Evolutionary conservation across 352 stramenopile genomes (phyloP).

Genomic region (Peronospora belbahrii): DNA sequence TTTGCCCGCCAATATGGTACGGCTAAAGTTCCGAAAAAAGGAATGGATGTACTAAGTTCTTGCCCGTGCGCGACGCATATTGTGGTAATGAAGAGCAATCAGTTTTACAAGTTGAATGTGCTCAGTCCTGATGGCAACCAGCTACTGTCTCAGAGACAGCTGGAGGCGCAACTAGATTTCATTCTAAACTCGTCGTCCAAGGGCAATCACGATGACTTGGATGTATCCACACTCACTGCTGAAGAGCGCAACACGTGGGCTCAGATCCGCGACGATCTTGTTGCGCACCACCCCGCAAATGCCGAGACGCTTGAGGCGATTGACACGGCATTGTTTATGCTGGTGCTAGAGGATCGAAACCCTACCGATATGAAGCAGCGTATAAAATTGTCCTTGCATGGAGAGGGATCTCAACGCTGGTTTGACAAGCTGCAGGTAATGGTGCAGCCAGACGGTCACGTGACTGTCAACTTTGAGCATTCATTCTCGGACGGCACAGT

Average conservation of each 20-base stretch:
- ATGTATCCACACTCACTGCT: slow-evolving; percentile 72
- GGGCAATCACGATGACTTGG: slow-evolving; percentile 41
- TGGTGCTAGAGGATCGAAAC: slow-evolving; percentile 80
- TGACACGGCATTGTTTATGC: slow-evolving; percentile 86
- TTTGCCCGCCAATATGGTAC: slow-evolving; percentile 86
- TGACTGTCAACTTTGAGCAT: slow-evolving; percentile 93
- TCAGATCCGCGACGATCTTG: slow-evolving; percentile 58
- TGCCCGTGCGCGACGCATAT: slow-evolving; percentile 80
- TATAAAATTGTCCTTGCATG: slow-evolving; percentile 78
- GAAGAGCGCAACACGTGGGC: slow-evolving; percentile 85
- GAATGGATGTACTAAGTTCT: slow-evolving; percentile 68
- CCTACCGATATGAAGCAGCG: slow-evolving; percentile 61
- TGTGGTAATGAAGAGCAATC: slow-evolving; percentile 80
- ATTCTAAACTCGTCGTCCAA: slow-evolving; percentile 58
- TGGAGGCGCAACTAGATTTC: slow-evolving; percentile 54
- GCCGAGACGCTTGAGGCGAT: slow-evolving; percentile 64
- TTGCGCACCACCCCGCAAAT: slow-evolving; percentile 62
- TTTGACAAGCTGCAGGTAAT: slow-evolving; percentile 92
- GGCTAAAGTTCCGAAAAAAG: slow-evolving; percentile 65
- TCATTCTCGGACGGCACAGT: slow-evolving; percentile 89
- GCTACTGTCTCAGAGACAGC: slow-evolving; percentile 58
- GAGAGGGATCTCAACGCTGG: slow-evolving; percentile 79
- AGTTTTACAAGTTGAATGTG: slow-evolving; percentile 80
- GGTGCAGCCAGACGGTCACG: slow-evolving; percentile 67
- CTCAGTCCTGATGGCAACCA: slow-evolving; percentile 78